These are phyloP conservation scores for Skeletonema marinoi DNA, from an alignment of 108 stramenopile species.

Conservation along the genomic window DNA sequence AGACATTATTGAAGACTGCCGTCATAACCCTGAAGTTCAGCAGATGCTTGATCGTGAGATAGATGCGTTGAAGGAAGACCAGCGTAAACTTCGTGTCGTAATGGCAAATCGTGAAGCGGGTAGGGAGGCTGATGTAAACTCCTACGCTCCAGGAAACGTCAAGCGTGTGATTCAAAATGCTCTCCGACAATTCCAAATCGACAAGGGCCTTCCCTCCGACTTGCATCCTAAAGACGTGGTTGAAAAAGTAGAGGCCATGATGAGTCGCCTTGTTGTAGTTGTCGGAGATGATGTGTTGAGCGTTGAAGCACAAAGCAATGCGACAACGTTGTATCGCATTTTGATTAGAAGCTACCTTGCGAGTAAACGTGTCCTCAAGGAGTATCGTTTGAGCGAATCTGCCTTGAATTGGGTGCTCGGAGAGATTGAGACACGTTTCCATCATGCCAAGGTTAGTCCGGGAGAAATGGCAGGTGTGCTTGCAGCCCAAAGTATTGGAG, in stretches of 20 bases:
- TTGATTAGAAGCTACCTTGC: slow-evolving; percentile 88
- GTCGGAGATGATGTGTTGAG: slow-evolving; percentile 89
- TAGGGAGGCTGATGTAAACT: slow-evolving; percentile 75
- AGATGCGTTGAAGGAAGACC: slow-evolving; percentile 87
- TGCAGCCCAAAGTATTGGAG: slow-evolving; percentile 98
- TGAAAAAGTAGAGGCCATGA: slow-evolving; percentile 69
- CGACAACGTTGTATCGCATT: slow-evolving; percentile 92
- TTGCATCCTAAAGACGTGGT: slow-evolving; percentile 91
- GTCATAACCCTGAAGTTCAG: slow-evolving; percentile 86
- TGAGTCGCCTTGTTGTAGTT: slow-evolving; percentile 90
- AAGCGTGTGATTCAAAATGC: slow-evolving; percentile 92
- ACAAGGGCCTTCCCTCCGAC: slow-evolving; percentile 80
- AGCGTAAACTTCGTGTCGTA: slow-evolving; percentile 78
- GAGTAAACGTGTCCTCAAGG: slow-evolving; percentile 87
- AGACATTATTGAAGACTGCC: slow-evolving; percentile 84
- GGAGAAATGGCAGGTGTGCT: slow-evolving; percentile 99
- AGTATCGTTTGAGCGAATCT: slow-evolving; percentile 86
- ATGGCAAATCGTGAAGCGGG: slow-evolving; percentile 93
- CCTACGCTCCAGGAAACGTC: slow-evolving; percentile 94
- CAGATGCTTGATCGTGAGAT: slow-evolving; percentile 88
- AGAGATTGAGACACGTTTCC: slow-evolving; percentile 91
- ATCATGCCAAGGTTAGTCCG: slow-evolving; percentile 88
- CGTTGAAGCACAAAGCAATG: slow-evolving; percentile 94
- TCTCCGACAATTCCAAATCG: slow-evolving; percentile 89
- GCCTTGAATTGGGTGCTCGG: slow-evolving; percentile 93